Base-by-base conservation (phyloP, 225 moss, liverwort and hornwort species). In the Pseudisothecium myosuroides region DNA sequence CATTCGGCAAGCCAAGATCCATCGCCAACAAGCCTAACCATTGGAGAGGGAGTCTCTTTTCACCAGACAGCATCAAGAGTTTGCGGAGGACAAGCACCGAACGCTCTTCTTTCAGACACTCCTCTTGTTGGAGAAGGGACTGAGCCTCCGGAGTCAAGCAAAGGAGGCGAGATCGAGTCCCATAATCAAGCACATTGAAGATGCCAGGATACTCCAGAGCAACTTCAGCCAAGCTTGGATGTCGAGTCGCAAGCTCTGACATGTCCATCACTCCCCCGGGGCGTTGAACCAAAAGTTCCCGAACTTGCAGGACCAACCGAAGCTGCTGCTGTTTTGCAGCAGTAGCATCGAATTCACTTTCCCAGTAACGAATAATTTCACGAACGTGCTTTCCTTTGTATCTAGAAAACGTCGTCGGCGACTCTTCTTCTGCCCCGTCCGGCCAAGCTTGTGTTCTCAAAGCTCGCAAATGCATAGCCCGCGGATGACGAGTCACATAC, bases 111-210 rank as follows among this genome's bases (percentile, higher is more conserved):
- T 80, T 85, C 85, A 91, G 32, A 74, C 10, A 58, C 82, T 89
- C 83, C 89, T 94, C 93, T 77, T 92, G 91, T 28, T 89, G 88
- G 54, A 91, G 56, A 76, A 94, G 85, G 17, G 72, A 68, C 88
- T 95, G 93, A 52, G 95, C 94, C 85, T 95, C 93, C 52, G 91
- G 88, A 85, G 94, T 95, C 23, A 94, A 89, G 73, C 91, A 91
- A 82, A 95, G 20, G 37, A 90, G 86, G 58, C 89, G 84, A 60
- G 86, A 83, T 72, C 61, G 82, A 80, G 59, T 47, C 58, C 93
- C 88, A 58, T 89, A 90, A 41, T 87, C 82, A 43, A 95, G 37
- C 62, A 95, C 91, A 54, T 93, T 92, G 68, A 94, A 95, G 74
- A 95, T 76, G 12, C 75, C 87, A 41, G 95, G 87, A 85, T 87